Evolutionary conservation across 176 grass and related monocot genomes (phyloP).

Genomic region (Lolium rigidum): DNA sequence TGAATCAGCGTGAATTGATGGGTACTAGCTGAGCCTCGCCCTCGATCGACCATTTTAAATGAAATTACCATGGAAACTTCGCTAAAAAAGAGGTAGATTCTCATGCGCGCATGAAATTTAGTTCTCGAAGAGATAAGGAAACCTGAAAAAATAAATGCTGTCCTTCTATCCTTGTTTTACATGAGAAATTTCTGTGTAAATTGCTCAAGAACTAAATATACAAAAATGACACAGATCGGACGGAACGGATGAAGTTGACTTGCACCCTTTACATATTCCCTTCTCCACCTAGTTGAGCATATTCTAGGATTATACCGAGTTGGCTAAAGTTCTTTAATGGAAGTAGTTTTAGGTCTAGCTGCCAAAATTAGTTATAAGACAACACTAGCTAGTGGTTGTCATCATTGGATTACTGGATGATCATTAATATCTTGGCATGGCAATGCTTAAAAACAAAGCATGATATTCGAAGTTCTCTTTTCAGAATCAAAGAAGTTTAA

Average conservation of each 20-base stretch:
- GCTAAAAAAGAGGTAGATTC: not conserved
- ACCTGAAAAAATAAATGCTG: not conserved
- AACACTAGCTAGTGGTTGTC: too few relatives aligned
- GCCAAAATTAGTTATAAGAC: too few relatives aligned
- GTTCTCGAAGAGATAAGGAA: not conserved
- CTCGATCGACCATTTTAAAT: not conserved
- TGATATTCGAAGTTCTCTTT: too few relatives aligned
- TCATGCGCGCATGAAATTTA: not conserved
- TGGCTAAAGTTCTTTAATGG: too few relatives aligned
- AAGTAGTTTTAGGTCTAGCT: too few relatives aligned
- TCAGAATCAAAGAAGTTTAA: too few relatives aligned
- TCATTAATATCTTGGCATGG: too few relatives aligned
- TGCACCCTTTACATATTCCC: conserved; percentile 18
- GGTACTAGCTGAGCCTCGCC: not conserved
- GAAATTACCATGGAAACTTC: not conserved
- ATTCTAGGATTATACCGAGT: too few relatives aligned
- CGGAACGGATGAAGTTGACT: not conserved
- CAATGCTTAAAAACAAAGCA: too few relatives aligned
- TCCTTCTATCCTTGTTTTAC: not conserved
- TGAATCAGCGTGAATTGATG: not conserved
- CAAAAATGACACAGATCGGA: not conserved
- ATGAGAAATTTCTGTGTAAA: not conserved
- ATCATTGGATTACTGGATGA: too few relatives aligned
- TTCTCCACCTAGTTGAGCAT: conserved; percentile 28
- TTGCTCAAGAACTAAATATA: not conserved